phyloP scores from a whole-genome alignment of 2,329 filamentous ascomycete genomes.

The Calonectria multiphialidica region DNA sequence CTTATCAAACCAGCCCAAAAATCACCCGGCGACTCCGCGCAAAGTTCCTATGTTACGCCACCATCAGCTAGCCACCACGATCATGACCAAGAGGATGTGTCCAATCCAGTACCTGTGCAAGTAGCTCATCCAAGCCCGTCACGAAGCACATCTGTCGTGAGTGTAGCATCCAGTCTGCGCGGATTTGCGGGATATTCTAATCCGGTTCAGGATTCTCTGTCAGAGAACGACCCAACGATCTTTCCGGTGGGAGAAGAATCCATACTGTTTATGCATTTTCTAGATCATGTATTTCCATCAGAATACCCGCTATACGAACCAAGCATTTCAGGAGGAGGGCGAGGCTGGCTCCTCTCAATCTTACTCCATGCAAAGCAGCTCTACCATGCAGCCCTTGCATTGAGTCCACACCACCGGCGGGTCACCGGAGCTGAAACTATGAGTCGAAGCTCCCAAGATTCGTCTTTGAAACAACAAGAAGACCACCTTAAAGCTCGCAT shows the following conservation, averaged over 20 bases:
- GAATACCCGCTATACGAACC: slow-evolving; percentile 13
- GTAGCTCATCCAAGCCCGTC: no score
- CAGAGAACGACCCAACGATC: no score
- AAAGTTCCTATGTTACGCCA: no score
- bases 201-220: no score
- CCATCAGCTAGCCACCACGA: no score
- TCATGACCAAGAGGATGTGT: no score
- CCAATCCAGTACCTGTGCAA: no score
- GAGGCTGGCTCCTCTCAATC: slow-evolving; percentile 12
- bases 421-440: neutral
- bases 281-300: slow-evolving; percentile 10
- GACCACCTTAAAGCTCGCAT: neutral
- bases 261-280: slow-evolving; percentile 16
- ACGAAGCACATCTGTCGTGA: no score
- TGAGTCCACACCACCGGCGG: slow-evolving; percentile 12
- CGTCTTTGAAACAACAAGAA: slow-evolving; percentile 5
- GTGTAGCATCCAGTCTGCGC: no score
- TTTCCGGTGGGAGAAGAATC: neutral
- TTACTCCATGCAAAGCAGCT: slow-evolving; percentile 9
- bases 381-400: slow-evolving; percentile 10
- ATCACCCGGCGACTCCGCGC: neutral
- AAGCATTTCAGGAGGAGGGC: neutral
- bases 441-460: neutral
- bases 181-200: no score
- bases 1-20: neutral